These are phyloP conservation scores for Coemansia sp. DNA, from an alignment of 192 early-diverging fungal genomes.

Conservation along the genomic window DNA sequence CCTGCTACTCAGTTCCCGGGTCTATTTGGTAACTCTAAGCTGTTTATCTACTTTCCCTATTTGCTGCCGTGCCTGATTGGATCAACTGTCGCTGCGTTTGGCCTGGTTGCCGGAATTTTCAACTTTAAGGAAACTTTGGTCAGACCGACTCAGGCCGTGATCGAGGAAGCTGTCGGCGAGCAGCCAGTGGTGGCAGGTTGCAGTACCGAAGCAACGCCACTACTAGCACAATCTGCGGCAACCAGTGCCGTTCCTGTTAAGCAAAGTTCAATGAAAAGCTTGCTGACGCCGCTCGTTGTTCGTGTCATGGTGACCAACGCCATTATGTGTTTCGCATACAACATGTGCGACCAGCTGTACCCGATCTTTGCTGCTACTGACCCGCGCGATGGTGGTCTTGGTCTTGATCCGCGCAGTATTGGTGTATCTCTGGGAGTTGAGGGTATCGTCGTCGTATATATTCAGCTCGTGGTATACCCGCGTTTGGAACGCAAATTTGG, in stretches of 20 bases:
- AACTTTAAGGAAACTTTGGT: constrained; percentile 63
- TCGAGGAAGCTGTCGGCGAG: not conserved
- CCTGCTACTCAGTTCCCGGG: constrained; percentile 72
- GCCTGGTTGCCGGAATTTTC: constrained; percentile 66
- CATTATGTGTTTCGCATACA: constrained; percentile 24
- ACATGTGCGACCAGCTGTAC: constrained; percentile 40
- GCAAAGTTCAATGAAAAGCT: constrained; percentile 14
- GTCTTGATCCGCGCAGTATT: constrained; percentile 54
- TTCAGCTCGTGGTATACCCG: constrained; percentile 60
- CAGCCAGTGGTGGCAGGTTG: not conserved
- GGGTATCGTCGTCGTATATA: constrained; percentile 45
- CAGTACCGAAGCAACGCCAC: constrained; percentile 15
- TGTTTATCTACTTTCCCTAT: constrained; percentile 75
- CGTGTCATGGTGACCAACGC: constrained; percentile 31
- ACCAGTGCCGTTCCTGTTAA: not conserved
- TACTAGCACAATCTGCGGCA: constrained; percentile 5
- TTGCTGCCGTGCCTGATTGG: constrained; percentile 80
- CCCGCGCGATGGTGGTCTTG: constrained; percentile 57
- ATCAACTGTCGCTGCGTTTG: constrained; percentile 61
- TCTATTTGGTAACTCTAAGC: constrained; percentile 58
- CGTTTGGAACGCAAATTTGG: constrained; percentile 50
- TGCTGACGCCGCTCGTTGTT: constrained; percentile 26
- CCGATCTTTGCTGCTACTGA: constrained; percentile 53
- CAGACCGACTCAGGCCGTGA: not conserved
- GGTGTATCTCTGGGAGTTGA: constrained; percentile 56